Evolutionary conservation across 805 yeast genomes (phyloP).

Genomic region (Wickerhamiella lipophila): DNA sequence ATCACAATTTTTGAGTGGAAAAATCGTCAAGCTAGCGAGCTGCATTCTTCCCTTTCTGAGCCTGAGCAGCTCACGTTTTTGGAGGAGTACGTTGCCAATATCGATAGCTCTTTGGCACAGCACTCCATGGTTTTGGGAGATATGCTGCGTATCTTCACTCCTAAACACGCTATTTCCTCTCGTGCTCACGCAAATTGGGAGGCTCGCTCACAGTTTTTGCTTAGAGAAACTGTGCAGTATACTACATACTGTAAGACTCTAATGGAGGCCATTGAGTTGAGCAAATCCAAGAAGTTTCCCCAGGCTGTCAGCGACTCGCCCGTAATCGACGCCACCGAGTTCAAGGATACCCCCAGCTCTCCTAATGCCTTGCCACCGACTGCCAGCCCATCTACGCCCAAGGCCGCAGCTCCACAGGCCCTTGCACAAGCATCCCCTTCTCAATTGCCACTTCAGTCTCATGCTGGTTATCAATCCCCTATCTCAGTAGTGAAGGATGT

Average conservation of each 20-base stretch:
- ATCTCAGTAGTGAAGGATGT: background rate
- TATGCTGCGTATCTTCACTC: conserved; percentile 29
- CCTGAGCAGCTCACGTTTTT: conserved; percentile 33
- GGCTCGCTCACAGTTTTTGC: conserved; percentile 24
- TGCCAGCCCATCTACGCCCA: background rate
- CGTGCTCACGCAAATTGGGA: conserved; percentile 28
- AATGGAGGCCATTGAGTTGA: conserved; percentile 13
- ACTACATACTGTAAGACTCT: conserved; percentile 19
- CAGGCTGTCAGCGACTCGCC: background rate
- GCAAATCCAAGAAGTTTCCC: conserved; percentile 21
- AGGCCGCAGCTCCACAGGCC: background rate
- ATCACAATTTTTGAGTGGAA: conserved; percentile 26
- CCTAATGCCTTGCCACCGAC: background rate
- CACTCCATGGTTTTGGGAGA: conserved; percentile 34
- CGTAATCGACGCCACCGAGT: background rate
- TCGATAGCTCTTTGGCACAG: conserved; percentile 32
- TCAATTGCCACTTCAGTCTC: background rate
- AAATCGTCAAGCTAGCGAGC: conserved; percentile 26
- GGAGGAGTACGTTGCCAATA: conserved; percentile 30
- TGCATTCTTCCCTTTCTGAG: conserved; percentile 24
- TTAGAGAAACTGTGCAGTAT: conserved; percentile 25
- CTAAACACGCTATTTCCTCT: conserved; percentile 19
- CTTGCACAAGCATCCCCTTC: background rate
- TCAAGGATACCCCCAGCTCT: background rate
- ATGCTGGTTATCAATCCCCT: background rate